These are phyloP conservation scores for Fusarium sp. DNA, from an alignment of 2,329 filamentous ascomycete species.

Conservation along the genomic window DNA sequence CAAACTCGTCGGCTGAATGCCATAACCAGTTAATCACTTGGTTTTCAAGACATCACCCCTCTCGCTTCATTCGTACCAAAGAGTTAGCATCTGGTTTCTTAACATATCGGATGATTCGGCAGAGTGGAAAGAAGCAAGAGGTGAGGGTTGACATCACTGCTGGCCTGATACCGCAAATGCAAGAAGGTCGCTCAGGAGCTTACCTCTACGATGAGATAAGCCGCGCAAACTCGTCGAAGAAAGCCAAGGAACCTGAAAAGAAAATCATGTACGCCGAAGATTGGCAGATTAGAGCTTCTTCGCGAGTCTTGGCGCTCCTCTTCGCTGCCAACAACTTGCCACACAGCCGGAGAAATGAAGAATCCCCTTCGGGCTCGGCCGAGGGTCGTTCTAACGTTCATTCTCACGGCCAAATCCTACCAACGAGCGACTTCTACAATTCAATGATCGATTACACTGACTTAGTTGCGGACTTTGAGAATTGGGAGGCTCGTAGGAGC, in stretches of 20 bases:
- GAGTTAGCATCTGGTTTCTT: conserved; percentile 82
- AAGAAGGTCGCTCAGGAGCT: conserved; percentile 71
- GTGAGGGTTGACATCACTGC: conserved; percentile 68
- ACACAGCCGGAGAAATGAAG: conserved; percentile 48
- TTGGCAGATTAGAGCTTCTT: conserved; percentile 87
- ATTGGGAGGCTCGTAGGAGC: conserved; percentile 78
- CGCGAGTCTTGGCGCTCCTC: conserved; percentile 80
- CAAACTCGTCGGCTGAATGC: conserved; percentile 77
- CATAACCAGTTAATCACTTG: conserved; percentile 81
- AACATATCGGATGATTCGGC: conserved; percentile 78
- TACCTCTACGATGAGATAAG: conserved; percentile 82
- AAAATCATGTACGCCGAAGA: conserved; percentile 78
- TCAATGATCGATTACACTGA: conserved; percentile 88
- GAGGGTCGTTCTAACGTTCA: conserved; percentile 44
- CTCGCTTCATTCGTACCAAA: conserved; percentile 76
- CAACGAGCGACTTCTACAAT: conserved; percentile 88
- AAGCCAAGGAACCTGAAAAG: conserved; percentile 63
- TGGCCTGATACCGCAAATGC: conserved; percentile 78
- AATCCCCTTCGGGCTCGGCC: conserved; percentile 19
- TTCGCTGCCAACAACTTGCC: conserved; percentile 80
- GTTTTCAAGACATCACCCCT: conserved; percentile 76
- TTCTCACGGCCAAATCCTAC: conserved; percentile 71
- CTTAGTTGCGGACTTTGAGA: conserved; percentile 84
- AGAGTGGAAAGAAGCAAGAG: conserved; percentile 72
- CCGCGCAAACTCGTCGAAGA: conserved; percentile 59